phyloP scores from a whole-genome alignment of 192 early-diverging fungal genomes.

The Radiomyces spectabilis region DNA sequence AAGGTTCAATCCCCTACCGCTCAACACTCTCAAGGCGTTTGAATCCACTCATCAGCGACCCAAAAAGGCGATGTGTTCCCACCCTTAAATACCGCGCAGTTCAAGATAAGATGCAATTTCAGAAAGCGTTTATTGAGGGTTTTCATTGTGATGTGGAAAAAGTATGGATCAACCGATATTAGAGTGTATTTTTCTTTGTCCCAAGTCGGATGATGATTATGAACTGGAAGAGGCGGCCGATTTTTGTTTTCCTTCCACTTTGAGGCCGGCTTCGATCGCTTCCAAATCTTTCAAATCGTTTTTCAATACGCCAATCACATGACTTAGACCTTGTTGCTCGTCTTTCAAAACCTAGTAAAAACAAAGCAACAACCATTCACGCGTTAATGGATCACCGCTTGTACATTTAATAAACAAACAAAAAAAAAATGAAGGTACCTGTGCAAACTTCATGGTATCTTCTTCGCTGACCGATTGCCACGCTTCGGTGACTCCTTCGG shows the following conservation, averaged over 20 bases:
- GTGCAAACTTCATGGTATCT: slow-evolving; percentile 2
- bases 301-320: slow-evolving; percentile 13
- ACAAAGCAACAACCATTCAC: background rate
- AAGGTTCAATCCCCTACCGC: too few relatives aligned
- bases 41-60: too few relatives aligned
- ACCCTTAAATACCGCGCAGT: too few relatives aligned
- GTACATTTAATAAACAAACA: background rate
- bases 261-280: slow-evolving; percentile 2
- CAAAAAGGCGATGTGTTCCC: too few relatives aligned
- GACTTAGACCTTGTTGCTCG: slow-evolving; percentile 10
- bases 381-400: background rate
- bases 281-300: slow-evolving; percentile 10
- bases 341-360: slow-evolving; percentile 11
- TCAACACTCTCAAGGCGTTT: too few relatives aligned
- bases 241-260: background rate
- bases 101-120: too few relatives aligned
- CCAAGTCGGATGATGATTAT: too few relatives aligned
- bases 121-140: too few relatives aligned
- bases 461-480: slow-evolving; percentile 14
- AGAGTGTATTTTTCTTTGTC: too few relatives aligned
- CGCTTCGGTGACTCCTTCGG: background rate
- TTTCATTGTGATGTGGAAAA: too few relatives aligned
- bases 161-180: too few relatives aligned
- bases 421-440: slow-evolving; percentile 3
- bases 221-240: too few relatives aligned